Evolutionary conservation across 148 eudicot genomes (phyloP), one percentile per base, ranked within the genome.

Genomic region (Beta vulgaris): DNA sequence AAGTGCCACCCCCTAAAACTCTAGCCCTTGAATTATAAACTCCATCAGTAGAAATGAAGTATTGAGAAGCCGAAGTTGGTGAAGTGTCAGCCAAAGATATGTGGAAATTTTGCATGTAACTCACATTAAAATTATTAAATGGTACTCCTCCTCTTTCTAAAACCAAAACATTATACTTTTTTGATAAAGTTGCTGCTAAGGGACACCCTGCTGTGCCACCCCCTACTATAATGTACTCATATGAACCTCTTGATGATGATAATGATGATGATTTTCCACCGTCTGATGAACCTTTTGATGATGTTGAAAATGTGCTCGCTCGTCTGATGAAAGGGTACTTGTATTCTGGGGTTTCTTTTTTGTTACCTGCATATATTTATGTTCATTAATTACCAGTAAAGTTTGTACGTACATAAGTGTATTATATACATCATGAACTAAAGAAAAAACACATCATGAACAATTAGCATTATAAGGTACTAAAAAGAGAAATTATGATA

Each of bases 121-220:
- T 85, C 13, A 92, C 87, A 39, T 95, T 95, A 15, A 69, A 26
- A 66, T 92, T 95, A 66, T 74, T 79, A 74, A 95, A 92, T 4
- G 99, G 99, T 0, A 86, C 96, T 0, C 92, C 99, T 40, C 99
- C 99, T 73, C 99, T 83, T 67, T 95, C 99, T 44, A 95, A 75
- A 25, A 95, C 49, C 61, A 95, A 25, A 11, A 95, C 97, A 0
- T 81, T 89, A 83, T 59, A 92, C 13, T 92, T 88, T 29, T 72
- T 77, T 11, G 99, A 92, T 16, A 95, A 78, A 0, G 99, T 95
- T 12, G 97, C 84, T 1, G 97, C 97, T 9, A 95, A 73, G 0
- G 99, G 97, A 63, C 99, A 95, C 12, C 99, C 99, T 11, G 94
- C 96, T 32, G 99, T 91, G 39, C 99, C 99, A 34, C 99, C 99